Conservation (phyloP, 2,329 filamentous ascomycete genomes). For the Ceratocystis harringtonii region DNA sequence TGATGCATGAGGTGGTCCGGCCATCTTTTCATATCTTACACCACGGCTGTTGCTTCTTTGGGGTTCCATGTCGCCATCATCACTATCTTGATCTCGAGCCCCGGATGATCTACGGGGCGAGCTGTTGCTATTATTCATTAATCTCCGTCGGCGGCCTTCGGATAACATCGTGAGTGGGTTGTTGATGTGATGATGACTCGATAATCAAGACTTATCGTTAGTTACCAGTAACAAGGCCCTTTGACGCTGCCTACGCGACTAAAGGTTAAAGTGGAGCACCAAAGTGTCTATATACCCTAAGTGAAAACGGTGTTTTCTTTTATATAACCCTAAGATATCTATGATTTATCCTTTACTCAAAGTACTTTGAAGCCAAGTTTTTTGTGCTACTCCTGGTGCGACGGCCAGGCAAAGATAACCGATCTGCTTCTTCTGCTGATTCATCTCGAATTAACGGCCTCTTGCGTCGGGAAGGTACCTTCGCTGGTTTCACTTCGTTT, state of each 20-base stretch:
- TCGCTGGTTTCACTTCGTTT: conserved; percentile 4
- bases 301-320: not conserved
- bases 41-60: not conserved
- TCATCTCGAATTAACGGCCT: conserved; percentile 21
- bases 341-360: not conserved
- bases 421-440: conserved; percentile 18
- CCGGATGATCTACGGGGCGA: not conserved
- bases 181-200: not conserved
- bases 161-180: not conserved
- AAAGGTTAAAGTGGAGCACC: not conserved
- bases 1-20: not conserved
- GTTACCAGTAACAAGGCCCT: not conserved
- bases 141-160: not conserved
- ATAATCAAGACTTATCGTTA: not conserved
- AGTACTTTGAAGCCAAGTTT: not conserved
- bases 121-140: not conserved
- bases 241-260: not conserved
- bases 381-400: not conserved
- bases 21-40: conserved; percentile 6
- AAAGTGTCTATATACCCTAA: not conserved
- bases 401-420: not conserved
- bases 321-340: not conserved
- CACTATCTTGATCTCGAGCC: not conserved
- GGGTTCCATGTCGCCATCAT: not conserved
- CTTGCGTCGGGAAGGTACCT: conserved; percentile 16